Evolutionary conservation across 78 protist genomes (phyloP).

Genomic region (Dictyostelium firmibasis): DNA sequence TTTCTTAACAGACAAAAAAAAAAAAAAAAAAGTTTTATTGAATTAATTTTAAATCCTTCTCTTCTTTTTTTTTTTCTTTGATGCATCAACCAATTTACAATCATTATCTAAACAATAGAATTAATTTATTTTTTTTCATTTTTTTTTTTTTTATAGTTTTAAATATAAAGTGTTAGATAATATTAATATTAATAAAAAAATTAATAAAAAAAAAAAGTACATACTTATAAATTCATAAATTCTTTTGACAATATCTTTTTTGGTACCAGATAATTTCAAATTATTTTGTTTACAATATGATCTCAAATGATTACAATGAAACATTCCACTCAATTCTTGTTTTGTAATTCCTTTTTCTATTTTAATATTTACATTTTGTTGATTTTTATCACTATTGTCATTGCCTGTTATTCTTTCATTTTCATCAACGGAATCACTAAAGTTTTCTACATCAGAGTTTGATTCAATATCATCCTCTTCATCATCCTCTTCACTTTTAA

Average conservation of each 20-base stretch:
- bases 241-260: constrained; percentile 40
- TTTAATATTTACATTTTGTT: not conserved
- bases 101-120: not conserved
- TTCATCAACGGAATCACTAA: not conserved
- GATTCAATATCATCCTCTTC: not conserved
- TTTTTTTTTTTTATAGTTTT: not conserved
- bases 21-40: not conserved
- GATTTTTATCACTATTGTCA: not conserved
- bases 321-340: constrained; percentile 4
- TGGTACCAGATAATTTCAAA: constrained; percentile 35
- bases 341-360: constrained; percentile 43
- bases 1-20: no score
- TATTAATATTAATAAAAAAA: no score
- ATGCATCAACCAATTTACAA: not conserved
- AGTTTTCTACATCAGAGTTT: not conserved
- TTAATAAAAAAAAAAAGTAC: not conserved
- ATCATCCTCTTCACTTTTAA: not conserved
- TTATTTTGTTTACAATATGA: constrained; percentile 30
- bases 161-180: not conserved
- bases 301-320: not conserved
- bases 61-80: not conserved
- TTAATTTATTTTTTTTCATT: no score
- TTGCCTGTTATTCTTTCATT: not conserved
- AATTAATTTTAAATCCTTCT: not conserved
- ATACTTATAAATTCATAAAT: not conserved